phyloP scores from a whole-genome alignment of 2,329 filamentous ascomycete genomes.

The Fusarium sp. region DNA sequence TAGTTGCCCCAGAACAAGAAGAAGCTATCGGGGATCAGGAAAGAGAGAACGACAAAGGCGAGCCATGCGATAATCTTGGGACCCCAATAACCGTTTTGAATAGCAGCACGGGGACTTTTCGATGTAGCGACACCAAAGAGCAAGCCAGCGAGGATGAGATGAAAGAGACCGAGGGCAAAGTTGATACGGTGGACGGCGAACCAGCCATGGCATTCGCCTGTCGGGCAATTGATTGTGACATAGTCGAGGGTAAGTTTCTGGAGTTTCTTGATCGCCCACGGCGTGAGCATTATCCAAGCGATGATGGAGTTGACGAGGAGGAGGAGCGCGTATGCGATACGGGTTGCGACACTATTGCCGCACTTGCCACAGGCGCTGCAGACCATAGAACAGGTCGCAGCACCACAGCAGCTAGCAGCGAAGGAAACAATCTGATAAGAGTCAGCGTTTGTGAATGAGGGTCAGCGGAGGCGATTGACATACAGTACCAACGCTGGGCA shows the following conservation, averaged over 20 bases:
- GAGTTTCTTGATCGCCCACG: slow-evolving; percentile 97
- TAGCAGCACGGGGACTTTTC: slow-evolving; percentile 85
- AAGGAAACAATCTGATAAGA: slow-evolving; percentile 77
- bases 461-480: slow-evolving; percentile 53
- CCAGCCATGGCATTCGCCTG: slow-evolving; percentile 93
- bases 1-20: slow-evolving; percentile 98
- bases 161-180: slow-evolving; percentile 95
- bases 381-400: slow-evolving; percentile 94
- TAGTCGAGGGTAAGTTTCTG: slow-evolving; percentile 94
- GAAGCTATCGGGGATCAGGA: slow-evolving; percentile 95
- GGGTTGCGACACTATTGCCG: slow-evolving; percentile 95
- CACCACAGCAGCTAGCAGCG: slow-evolving; percentile 93
- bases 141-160: slow-evolving; percentile 86
- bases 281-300: slow-evolving; percentile 99
- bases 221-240: slow-evolving; percentile 93
- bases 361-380: slow-evolving; percentile 97
- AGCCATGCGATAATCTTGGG: slow-evolving; percentile 95
- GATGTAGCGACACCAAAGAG: slow-evolving; percentile 90
- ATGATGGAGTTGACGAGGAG: slow-evolving; percentile 96
- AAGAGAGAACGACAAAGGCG: slow-evolving; percentile 87
- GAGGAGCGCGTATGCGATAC: slow-evolving; percentile 95
- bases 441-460: slow-evolving; percentile 18
- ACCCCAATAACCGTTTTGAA: slow-evolving; percentile 99
- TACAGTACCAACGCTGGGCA: slow-evolving; percentile 91
- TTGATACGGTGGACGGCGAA: slow-evolving; percentile 98